These are phyloP conservation scores for Aureobasidium sp. DNA, from an alignment of 2,329 filamentous ascomycete species.

Conservation along the genomic window DNA sequence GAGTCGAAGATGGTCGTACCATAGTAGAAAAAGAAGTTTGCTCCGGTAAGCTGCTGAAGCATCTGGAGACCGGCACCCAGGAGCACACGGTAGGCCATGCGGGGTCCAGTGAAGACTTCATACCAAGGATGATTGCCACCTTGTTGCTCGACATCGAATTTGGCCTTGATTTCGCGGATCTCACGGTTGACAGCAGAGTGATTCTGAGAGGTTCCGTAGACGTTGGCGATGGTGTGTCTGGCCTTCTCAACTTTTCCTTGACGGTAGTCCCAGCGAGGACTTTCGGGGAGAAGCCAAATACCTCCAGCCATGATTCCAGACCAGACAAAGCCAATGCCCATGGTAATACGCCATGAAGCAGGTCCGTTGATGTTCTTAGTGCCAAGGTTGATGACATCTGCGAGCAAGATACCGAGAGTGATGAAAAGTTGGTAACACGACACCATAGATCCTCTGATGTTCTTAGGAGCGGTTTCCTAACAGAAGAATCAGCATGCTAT, in stretches of 20 bases:
- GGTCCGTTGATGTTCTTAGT: slow-evolving; percentile 43
- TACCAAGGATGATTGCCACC: slow-evolving; percentile 51
- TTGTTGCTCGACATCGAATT: slow-evolving; percentile 45
- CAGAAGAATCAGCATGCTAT: slow-evolving; percentile 27
- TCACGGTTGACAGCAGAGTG: slow-evolving; percentile 47
- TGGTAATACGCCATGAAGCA: slow-evolving; percentile 56
- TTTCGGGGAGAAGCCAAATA: slow-evolving; percentile 49
- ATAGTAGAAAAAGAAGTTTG: slow-evolving; percentile 58
- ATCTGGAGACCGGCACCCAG: slow-evolving; percentile 57
- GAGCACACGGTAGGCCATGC: slow-evolving; percentile 57
- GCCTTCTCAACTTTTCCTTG: slow-evolving; percentile 45
- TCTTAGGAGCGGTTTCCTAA: slow-evolving; percentile 55
- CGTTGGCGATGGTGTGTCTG: slow-evolving; percentile 42
- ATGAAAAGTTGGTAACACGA: slow-evolving; percentile 61
- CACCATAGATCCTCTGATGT: slow-evolving; percentile 56
- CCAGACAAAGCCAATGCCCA: slow-evolving; percentile 52
- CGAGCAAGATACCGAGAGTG: slow-evolving; percentile 56
- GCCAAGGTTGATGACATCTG: slow-evolving; percentile 49
- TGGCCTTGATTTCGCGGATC: slow-evolving; percentile 47
- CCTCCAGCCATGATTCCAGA: slow-evolving; percentile 46
- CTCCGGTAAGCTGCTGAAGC: slow-evolving; percentile 60
- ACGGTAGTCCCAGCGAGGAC: slow-evolving; percentile 52
- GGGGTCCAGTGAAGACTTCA: slow-evolving; percentile 57
- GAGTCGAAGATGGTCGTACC: slow-evolving; percentile 36
- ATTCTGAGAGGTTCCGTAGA: slow-evolving; percentile 48